These are phyloP conservation scores for Talaromyces sp. DNA, from an alignment of 2,329 filamentous ascomycete species.

Conservation along the genomic window DNA sequence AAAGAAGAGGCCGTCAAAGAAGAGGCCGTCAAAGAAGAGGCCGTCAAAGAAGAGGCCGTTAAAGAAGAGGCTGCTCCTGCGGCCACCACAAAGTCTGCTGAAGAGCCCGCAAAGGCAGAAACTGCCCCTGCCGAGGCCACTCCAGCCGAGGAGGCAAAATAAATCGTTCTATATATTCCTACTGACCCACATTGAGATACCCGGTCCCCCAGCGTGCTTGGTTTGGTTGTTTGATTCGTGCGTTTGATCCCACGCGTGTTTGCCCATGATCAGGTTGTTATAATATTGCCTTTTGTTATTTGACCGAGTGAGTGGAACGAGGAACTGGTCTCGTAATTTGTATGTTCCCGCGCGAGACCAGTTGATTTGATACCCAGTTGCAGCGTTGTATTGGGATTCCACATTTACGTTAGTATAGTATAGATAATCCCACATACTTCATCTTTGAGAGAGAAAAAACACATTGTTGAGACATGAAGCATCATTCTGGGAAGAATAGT, in stretches of 20 bases:
- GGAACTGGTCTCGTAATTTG: slow-evolving; percentile 5
- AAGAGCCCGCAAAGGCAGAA: not conserved
- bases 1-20: slow-evolving; percentile 15
- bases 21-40: slow-evolving; percentile 15
- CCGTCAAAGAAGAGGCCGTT: slow-evolving; percentile 15
- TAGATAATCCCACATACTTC: not conserved
- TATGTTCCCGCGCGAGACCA: slow-evolving; percentile 1
- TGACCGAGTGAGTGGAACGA: not conserved
- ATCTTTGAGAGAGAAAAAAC: not conserved
- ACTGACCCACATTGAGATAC: slow-evolving; percentile 14
- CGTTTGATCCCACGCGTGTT: not conserved
- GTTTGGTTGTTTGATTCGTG: slow-evolving; percentile 5
- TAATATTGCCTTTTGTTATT: slow-evolving; percentile 1
- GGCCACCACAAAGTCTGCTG: not conserved
- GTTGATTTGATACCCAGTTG: slow-evolving; percentile 19
- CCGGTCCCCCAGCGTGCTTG: slow-evolving; percentile 8
- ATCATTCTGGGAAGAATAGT: too few species aligned
- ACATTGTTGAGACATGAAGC: too few species aligned
- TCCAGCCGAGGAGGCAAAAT: slow-evolving; percentile 10
- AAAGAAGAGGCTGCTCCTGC: not conserved
- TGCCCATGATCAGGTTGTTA: not conserved
- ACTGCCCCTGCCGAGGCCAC: slow-evolving; percentile 3
- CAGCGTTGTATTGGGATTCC: slow-evolving; percentile 13
- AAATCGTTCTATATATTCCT: slow-evolving; percentile 5
- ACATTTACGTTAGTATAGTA: not conserved